These are phyloP conservation scores for Kwoniella mangroviensis DNA, from an alignment of 768 basidiomycete species.

Conservation along the genomic window DNA sequence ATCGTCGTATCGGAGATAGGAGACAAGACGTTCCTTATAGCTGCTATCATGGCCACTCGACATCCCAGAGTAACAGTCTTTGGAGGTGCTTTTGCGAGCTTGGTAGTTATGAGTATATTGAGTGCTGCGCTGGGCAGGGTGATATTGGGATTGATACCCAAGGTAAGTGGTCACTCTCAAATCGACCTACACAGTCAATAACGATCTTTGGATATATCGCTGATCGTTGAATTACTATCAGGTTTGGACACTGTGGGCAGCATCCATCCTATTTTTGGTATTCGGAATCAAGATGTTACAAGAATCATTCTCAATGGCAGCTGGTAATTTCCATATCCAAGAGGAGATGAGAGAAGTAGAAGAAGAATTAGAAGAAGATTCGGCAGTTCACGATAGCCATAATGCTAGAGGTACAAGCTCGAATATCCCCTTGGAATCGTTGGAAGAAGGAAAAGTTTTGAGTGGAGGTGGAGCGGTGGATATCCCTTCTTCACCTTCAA, in stretches of 20 bases:
- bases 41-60: slow-evolving; percentile 85
- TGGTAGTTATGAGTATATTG: slow-evolving; percentile 90
- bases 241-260: slow-evolving; percentile 59
- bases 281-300: slow-evolving; percentile 89
- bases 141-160: slow-evolving; percentile 80
- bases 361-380: slow-evolving; percentile 84
- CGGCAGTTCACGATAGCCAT: slow-evolving; percentile 62
- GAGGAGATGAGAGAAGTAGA: slow-evolving; percentile 97
- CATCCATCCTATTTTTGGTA: slow-evolving; percentile 81
- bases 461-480: not conserved
- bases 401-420: slow-evolving; percentile 32
- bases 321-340: slow-evolving; percentile 76
- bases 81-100: slow-evolving; percentile 80
- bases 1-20: slow-evolving; percentile 74
- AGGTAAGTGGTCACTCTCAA: slow-evolving; percentile 36
- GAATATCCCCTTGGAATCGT: slow-evolving; percentile 69
- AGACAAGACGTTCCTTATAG: slow-evolving; percentile 87
- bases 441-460: slow-evolving; percentile 70
- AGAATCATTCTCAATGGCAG: slow-evolving; percentile 80
- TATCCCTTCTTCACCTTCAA: slow-evolving; percentile 18
- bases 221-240: not conserved
- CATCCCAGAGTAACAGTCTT: slow-evolving; percentile 82
- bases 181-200: no score
- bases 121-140: slow-evolving; percentile 92
- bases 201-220: no score